These are phyloP conservation scores for Anaeromyces robustus DNA, from an alignment of 192 early-diverging fungal species.

Conservation along the genomic window DNA sequence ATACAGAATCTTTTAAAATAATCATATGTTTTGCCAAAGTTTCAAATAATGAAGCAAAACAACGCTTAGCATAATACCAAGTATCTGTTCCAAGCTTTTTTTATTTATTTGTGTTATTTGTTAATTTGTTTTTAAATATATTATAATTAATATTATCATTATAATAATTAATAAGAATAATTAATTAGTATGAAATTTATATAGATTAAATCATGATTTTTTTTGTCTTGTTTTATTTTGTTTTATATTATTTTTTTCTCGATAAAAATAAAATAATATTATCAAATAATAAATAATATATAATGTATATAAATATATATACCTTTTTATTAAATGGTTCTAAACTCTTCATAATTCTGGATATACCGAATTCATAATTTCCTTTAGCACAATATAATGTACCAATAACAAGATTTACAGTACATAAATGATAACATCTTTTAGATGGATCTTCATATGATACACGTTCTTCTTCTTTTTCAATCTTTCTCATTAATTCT, in stretches of 20 bases:
- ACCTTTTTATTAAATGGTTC: conserved; percentile 53
- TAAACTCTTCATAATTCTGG: conserved; percentile 43
- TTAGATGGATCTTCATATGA: conserved; percentile 36
- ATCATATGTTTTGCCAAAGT: conserved; percentile 54
- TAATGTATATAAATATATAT: neutral
- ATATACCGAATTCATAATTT: conserved; percentile 53
- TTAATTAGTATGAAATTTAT: too few species aligned
- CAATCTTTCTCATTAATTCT: conserved; percentile 46
- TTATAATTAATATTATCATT: too few species aligned
- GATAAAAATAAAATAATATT: too few species aligned
- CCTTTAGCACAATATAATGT: conserved; percentile 50
- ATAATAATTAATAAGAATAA: too few species aligned
- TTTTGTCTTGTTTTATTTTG: too few species aligned
- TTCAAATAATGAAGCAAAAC: conserved; percentile 39
- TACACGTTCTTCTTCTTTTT: conserved; percentile 47
- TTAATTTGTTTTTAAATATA: neutral
- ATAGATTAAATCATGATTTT: too few species aligned
- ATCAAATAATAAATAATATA: too few species aligned
- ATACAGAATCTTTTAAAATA: conserved; percentile 39
- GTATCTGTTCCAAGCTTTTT: conserved; percentile 43
- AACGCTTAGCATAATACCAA: conserved; percentile 50
- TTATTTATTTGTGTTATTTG: neutral
- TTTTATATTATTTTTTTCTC: too few species aligned
- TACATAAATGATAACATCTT: conserved; percentile 43
- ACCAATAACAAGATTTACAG: conserved; percentile 50